Conservation (phyloP, 2,329 filamentous ascomycete species). For the Colletotrichum higginsianum region DNA sequence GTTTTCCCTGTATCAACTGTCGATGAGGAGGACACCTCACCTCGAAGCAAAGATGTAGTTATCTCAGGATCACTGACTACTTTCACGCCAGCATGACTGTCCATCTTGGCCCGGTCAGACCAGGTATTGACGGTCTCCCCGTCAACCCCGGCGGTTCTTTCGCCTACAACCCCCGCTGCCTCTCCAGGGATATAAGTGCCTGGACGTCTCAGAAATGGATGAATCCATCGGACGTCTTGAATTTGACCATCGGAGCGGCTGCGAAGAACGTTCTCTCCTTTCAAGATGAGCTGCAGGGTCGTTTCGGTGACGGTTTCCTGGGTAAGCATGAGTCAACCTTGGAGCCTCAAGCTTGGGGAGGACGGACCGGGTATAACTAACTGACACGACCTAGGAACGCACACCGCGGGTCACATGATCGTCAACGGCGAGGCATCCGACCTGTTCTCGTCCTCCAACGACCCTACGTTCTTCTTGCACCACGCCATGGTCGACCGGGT, state of each 20-base stretch:
- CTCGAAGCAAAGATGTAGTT: no score
- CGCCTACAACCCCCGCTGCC: slow-evolving; percentile 50
- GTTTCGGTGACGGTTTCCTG: slow-evolving; percentile 47
- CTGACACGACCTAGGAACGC: slow-evolving; percentile 2
- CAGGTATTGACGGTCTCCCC: slow-evolving; percentile 29
- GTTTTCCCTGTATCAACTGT: slow-evolving; percentile 19
- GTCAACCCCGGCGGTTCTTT: slow-evolving; percentile 46
- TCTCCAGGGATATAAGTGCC: slow-evolving; percentile 48
- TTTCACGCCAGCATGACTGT: slow-evolving; percentile 43
- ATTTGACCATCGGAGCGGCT: slow-evolving; percentile 42
- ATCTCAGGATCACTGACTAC: not conserved
- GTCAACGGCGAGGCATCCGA: slow-evolving; percentile 48
- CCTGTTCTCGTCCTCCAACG: slow-evolving; percentile 46
- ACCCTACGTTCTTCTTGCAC: slow-evolving; percentile 47
- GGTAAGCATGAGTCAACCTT: slow-evolving; percentile 34
- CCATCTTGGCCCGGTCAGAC: slow-evolving; percentile 49
- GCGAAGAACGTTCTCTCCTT: slow-evolving; percentile 50
- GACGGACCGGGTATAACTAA: no score
- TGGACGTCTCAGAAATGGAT: slow-evolving; percentile 43
- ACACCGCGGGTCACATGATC: slow-evolving; percentile 49
- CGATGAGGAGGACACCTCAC: no score
- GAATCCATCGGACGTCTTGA: slow-evolving; percentile 45
- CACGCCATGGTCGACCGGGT: slow-evolving; percentile 47
- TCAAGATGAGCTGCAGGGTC: slow-evolving; percentile 52
- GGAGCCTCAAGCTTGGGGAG: slow-evolving; percentile 17